These are phyloP conservation scores for Tylopilus balloui DNA, from an alignment of 768 basidiomycete species.

Conservation along the genomic window DNA sequence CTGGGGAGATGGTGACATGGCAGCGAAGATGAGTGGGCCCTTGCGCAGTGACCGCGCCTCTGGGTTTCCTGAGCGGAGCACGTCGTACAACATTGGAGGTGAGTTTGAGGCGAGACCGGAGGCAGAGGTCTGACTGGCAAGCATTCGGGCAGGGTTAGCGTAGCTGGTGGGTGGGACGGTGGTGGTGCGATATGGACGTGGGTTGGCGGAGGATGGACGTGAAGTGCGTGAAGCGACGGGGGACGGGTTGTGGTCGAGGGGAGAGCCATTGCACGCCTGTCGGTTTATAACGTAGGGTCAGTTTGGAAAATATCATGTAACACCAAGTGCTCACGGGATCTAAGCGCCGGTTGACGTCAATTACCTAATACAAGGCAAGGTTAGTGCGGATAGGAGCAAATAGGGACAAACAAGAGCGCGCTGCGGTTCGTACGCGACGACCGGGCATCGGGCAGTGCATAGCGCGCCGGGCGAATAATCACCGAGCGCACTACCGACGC, in stretches of 20 bases:
- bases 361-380: conserved; percentile 25
- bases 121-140: conserved; percentile 6
- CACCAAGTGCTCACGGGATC: conserved; percentile 8
- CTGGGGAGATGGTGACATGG: conserved; percentile 44
- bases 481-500: conserved; percentile 19
- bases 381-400: conserved; percentile 4
- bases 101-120: conserved; percentile 2
- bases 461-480: conserved; percentile 17
- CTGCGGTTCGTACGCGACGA: neutral
- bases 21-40: conserved; percentile 62
- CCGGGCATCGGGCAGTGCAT: neutral
- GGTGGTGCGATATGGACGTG: conserved; percentile 13
- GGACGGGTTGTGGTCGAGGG: conserved; percentile 1
- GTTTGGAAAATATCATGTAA: conserved; percentile 9
- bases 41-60: conserved; percentile 32
- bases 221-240: neutral
- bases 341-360: conserved; percentile 23
- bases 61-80: conserved; percentile 16
- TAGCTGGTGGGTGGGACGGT: conserved; percentile 22
- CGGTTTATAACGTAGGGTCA: conserved; percentile 22
- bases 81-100: conserved; percentile 20
- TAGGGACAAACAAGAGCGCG: conserved; percentile 13
- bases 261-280: conserved; percentile 13
- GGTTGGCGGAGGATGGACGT: neutral
- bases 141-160: conserved; percentile 8